Evolutionary conservation across 345 rosid genomes (phyloP), one percentile per base, ranked within the genome.

Genomic region (Acer campestre): DNA sequence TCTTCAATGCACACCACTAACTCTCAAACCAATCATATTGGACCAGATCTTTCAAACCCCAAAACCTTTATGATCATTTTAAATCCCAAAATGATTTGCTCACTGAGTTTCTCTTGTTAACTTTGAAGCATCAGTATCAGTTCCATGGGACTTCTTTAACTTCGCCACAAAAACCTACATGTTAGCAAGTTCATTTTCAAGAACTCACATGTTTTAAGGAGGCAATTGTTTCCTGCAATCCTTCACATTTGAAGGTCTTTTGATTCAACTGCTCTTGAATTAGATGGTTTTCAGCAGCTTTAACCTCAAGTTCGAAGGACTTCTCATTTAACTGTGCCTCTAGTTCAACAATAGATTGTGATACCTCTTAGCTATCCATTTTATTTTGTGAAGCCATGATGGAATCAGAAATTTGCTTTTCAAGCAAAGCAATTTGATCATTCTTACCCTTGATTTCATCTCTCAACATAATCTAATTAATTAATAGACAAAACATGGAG

Each of bases 111-210:
- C 88, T 77, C 80, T 82, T 0, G 85, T 64, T 29, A 85, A 77
- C 56, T 90, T 90, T 6, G 87, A 80, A 53, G 73, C 79, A 67
- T 82, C 90, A 1, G 82, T 61, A 75, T 88, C 95, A 25, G 68
- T 78, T 53, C 88, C 98, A 48, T 82, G 89, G 23, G 94, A 88
- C 75, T 85, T 93, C 78, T 92, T 97, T 86, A 97, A 66, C 81
- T 91, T 94, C 2, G 99, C 94, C 46, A 97, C 99, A 29, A 92
- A 93, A 75, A 94, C 98, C 99, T 98, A 97, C 99, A 97, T 97
- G 80, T 88, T 97, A 38, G 99, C 99, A 7, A 97, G 98, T 84
- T 97, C 99, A 23, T 94, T 92, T 87, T 97, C 99, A 75, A 97
- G 80, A 80, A 91, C 77, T n/a, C n/a, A n/a, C n/a, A n/a, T 85